Evolutionary conservation across 2,329 filamentous ascomycete species (phyloP), one percentile per base, ranked within the genome.

Genomic region (Phialocephala subalpina): DNA sequence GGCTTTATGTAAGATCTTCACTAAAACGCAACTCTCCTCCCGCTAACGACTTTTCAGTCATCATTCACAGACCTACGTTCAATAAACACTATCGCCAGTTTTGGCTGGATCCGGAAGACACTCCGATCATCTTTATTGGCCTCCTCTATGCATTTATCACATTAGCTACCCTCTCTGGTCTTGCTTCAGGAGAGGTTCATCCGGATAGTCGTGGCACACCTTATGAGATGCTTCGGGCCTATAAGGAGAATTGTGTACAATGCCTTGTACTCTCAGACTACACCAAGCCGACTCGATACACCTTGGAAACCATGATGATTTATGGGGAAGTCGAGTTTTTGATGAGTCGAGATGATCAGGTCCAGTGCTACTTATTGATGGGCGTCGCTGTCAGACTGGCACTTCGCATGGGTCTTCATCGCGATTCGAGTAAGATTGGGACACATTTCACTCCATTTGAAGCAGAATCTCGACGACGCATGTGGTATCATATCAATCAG

Each of bases 381-480:
- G 81, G 82, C 3, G 80, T 84, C 11, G 78, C 81, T 33, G 78
- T 87, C 49, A 83, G 86, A 7, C 75, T 87, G 2, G 85, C 87
- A 79, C 77, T 88, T 58, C 85, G 86, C 70, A 86, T 87, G 83
- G 86, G 86, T 14, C 77, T 87, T n/a, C 86, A 88, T 70, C 82
- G 86, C 22, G 86, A 88, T 59, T 49, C 71, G 0, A 64, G 49
- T 20, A 74, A 72, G 38, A 79, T 79, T 71, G 81, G 81, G 69
- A 67, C 69, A 16, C 60, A 58, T 20, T 85, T 95, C 49, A 86
- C 88, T 1, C 88, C 90, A 7, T 94, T 92, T 71, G 86, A 93
- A 78, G 92, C 87, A 82, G 92, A 95, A 80, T 93, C 91, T 84
- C 82, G 89, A 67, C 82, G 88, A 42, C 81, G 89, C 64, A 75